Conservation (phyloP, 805 yeast genomes). For the Wickerhamomyces chaumierensis region DNA sequence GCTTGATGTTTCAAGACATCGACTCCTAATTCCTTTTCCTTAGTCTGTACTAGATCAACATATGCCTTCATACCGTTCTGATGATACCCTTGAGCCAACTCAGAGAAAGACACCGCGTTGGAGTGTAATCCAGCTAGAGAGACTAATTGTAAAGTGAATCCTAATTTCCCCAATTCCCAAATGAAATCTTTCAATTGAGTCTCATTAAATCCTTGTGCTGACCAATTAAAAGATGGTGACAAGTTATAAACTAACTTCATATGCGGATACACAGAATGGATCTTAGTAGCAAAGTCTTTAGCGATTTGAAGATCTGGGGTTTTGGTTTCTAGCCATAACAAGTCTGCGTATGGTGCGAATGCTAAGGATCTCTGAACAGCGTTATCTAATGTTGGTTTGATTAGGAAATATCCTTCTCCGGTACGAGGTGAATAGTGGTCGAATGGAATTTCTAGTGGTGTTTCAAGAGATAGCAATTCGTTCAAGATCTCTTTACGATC, state of each 20-base stretch:
- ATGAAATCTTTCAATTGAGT: constrained; percentile 35
- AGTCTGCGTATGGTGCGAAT: constrained; percentile 48
- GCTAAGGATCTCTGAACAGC: constrained; percentile 43
- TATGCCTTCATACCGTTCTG: constrained; percentile 49
- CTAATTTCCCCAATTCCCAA: constrained; percentile 42
- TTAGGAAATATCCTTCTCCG: constrained; percentile 43
- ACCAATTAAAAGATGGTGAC: constrained; percentile 54
- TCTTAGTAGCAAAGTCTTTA: constrained; percentile 26
- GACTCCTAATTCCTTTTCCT: constrained; percentile 32
- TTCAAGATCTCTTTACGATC: constrained; percentile 12
- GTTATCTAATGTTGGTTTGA: constrained; percentile 36
- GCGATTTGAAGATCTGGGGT: constrained; percentile 45
- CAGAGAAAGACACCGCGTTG: constrained; percentile 39
- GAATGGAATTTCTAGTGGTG: constrained; percentile 23
- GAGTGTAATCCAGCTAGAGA: constrained; percentile 51
- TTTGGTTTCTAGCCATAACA: constrained; percentile 54
- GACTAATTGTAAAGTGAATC: constrained; percentile 48
- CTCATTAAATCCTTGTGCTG: constrained; percentile 40
- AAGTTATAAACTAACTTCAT: constrained; percentile 49
- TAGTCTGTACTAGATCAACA: constrained; percentile 37
- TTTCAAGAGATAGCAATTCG: constrained; percentile 16
- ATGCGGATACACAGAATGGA: constrained; percentile 36
- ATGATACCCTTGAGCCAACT: constrained; percentile 36
- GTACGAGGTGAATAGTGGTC: constrained; percentile 55
- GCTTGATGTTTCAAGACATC: constrained; percentile 50